These are phyloP conservation scores for Lactarius hatsudake DNA, from an alignment of 768 basidiomycete species.

Conservation along the genomic window DNA sequence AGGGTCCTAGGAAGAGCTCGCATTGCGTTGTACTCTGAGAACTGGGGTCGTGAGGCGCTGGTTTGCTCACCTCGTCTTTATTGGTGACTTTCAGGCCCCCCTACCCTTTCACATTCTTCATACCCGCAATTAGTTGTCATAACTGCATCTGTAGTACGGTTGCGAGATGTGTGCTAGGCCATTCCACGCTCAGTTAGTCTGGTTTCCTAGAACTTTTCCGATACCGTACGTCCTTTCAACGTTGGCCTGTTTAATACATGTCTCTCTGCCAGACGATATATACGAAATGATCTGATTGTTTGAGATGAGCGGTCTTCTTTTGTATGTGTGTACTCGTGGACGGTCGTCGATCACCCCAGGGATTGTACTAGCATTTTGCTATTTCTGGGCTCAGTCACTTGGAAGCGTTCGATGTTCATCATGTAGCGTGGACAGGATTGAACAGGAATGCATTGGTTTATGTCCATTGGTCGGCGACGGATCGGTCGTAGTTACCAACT, in stretches of 20 bases:
- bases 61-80: conserved; percentile 15
- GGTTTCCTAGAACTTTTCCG: conserved; percentile 21
- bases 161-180: conserved; percentile 22
- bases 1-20: conserved; percentile 41
- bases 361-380: background rate
- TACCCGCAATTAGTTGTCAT: conserved; percentile 41
- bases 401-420: background rate
- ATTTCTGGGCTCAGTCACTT: background rate
- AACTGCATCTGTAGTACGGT: conserved; percentile 30
- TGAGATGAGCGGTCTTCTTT: background rate
- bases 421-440: background rate
- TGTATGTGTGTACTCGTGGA: background rate
- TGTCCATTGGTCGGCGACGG: background rate
- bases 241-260: conserved; percentile 15
- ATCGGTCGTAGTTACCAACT: background rate
- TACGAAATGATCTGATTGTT: conserved; percentile 7
- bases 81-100: conserved; percentile 12
- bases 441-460: background rate
- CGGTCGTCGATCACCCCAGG: background rate
- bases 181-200: conserved; percentile 25
- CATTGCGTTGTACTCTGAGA: conserved; percentile 46
- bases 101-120: conserved; percentile 34
- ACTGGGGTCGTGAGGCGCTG: conserved; percentile 6
- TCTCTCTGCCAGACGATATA: conserved; percentile 10
- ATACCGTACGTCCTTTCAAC: conserved; percentile 18